Evolutionary conservation across 2,329 filamentous ascomycete species (phyloP).

Genomic region (Sporothrix luriei): DNA sequence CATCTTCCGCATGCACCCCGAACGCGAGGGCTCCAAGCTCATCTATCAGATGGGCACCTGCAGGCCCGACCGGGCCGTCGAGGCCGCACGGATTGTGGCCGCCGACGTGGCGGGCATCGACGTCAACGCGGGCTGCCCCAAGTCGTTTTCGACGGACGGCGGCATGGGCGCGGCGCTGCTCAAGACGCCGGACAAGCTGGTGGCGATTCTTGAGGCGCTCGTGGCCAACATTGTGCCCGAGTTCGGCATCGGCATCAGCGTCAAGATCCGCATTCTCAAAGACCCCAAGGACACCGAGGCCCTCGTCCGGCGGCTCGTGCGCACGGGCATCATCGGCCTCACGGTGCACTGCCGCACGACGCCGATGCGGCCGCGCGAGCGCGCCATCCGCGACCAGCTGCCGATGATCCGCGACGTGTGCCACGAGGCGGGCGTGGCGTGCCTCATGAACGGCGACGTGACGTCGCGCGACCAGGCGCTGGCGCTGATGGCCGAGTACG

Average conservation of each 20-base stretch:
- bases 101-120: constrained; percentile 90
- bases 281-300: constrained; percentile 73
- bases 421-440: constrained; percentile 81
- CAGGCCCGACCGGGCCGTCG: constrained; percentile 77
- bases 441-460: constrained; percentile 95
- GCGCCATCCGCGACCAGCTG: constrained; percentile 82
- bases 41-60: constrained; percentile 94
- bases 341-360: constrained; percentile 96
- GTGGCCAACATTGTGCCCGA: constrained; percentile 75
- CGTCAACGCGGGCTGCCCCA: constrained; percentile 97
- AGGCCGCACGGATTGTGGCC: constrained; percentile 81
- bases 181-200: constrained; percentile 79
- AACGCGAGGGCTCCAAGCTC: constrained; percentile 70
- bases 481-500: constrained; percentile 72
- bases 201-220: constrained; percentile 78
- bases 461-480: constrained; percentile 71
- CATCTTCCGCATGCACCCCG: constrained; percentile 82
- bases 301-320: constrained; percentile 75
- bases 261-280: constrained; percentile 90
- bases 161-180: constrained; percentile 96
- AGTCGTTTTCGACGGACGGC: constrained; percentile 89
- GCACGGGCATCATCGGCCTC: constrained; percentile 86
- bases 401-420: constrained; percentile 82
- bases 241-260: constrained; percentile 88
- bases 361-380: constrained; percentile 88